Evolutionary conservation across 345 rosid genomes (phyloP).

Genomic region (Firmiana major): DNA sequence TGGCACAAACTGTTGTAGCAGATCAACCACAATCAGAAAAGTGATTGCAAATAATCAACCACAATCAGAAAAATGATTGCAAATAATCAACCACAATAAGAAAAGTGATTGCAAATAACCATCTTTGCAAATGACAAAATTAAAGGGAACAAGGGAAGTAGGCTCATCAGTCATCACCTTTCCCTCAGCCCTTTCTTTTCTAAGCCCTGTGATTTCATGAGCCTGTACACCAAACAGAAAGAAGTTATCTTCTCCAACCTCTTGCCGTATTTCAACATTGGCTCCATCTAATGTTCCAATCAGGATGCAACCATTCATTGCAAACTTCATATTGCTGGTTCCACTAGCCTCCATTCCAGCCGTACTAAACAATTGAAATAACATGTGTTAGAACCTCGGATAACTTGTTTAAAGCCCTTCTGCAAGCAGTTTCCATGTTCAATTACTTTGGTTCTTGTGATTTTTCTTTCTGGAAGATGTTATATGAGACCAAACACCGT

Average conservation of each 20-base stretch:
- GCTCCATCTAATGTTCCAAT: slow-evolving; percentile 88
- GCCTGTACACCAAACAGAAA: slow-evolving; percentile 82
- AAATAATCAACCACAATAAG: background rate
- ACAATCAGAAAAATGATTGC: no score
- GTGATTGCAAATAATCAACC: no score
- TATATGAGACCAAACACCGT: background rate
- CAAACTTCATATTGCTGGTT: slow-evolving; percentile 90
- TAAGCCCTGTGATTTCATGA: slow-evolving; percentile 54
- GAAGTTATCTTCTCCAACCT: slow-evolving; percentile 78
- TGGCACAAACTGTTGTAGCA: slow-evolving; percentile 49
- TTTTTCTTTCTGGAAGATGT: background rate
- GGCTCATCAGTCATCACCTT: slow-evolving; percentile 34
- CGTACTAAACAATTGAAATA: slow-evolving; percentile 38
- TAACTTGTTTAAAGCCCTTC: background rate
- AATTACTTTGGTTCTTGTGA: background rate
- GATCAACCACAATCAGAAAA: background rate
- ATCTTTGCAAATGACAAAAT: no score
- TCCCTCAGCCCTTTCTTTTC: slow-evolving; percentile 71
- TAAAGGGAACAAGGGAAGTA: no score
- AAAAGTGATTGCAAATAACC: background rate
- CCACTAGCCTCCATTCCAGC: slow-evolving; percentile 97
- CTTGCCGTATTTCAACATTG: slow-evolving; percentile 73
- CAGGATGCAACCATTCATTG: slow-evolving; percentile 75
- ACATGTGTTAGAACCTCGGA: background rate
- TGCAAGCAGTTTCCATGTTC: background rate